These are phyloP conservation scores for Carpinus viminea DNA, from an alignment of 306 rosid genomes.

Conservation along the genomic window DNA sequence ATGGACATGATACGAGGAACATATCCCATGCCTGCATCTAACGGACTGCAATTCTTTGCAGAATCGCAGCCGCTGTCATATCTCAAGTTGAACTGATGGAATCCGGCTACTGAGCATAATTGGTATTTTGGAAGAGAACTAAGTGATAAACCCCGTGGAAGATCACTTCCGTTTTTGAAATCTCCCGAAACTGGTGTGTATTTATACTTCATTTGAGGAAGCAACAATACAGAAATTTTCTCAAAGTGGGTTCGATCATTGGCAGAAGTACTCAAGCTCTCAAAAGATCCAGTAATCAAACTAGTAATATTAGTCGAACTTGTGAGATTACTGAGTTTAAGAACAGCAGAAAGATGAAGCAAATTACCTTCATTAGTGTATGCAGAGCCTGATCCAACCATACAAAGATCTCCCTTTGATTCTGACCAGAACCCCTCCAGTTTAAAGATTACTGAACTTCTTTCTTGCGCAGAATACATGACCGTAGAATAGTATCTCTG, in stretches of 20 bases:
- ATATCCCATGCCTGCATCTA: constrained; percentile 26
- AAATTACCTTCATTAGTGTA: constrained; percentile 26
- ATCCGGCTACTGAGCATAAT: constrained; percentile 36
- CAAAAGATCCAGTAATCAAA: constrained; percentile 55
- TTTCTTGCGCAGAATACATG: neutral
- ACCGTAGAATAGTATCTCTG: neutral
- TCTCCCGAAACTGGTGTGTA: constrained; percentile 37
- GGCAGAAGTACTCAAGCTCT: constrained; percentile 42
- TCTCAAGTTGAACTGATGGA: constrained; percentile 34
- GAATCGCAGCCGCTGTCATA: constrained; percentile 44
- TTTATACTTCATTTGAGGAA: constrained; percentile 41
- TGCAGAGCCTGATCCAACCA: constrained; percentile 43
- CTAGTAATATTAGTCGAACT: constrained; percentile 34
- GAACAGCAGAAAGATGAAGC: constrained; percentile 25
- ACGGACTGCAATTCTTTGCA: constrained; percentile 48
- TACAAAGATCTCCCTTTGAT: constrained; percentile 50
- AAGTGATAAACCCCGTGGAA: constrained; percentile 26
- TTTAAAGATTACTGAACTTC: neutral
- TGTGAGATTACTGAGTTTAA: constrained; percentile 49
- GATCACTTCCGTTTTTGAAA: constrained; percentile 17
- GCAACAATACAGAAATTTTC: constrained; percentile 45
- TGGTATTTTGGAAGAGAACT: neutral
- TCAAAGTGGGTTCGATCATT: constrained; percentile 31
- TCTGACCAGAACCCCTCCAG: constrained; percentile 61
- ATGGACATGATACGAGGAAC: constrained; percentile 38